Base-by-base conservation (phyloP, 805 yeast genomes). In the Allodekkera sacchari region DNA sequence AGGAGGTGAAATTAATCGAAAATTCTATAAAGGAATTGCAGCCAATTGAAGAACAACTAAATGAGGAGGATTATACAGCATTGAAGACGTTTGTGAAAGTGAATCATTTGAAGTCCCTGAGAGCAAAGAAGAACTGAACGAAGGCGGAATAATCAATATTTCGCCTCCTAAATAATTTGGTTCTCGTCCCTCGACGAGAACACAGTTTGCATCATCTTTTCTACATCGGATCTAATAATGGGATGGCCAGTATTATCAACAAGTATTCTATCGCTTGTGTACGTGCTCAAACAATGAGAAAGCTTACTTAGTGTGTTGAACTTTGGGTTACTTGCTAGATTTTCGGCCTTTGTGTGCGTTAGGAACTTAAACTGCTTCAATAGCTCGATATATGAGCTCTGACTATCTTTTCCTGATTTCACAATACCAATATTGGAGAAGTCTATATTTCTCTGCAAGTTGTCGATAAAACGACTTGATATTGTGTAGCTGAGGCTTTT, bases 401-500 rank as follows among this genome's bases (percentile, higher is more conserved):
- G 52, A 4, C 57, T 43, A 42, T 66, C 68, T 9, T 59, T 53
- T 0, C 82, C 82, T 5, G 82, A 73, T 44, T 61, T 67, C 8
- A 77, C 64, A 2, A 52, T 57, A 4, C 77, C 77, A 7, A 80
- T 52, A 40, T 71, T 74, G 1, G 79, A 66, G 33, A 74, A 61
- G 23, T 68, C 68, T 35, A 63, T 60, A 46, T 74, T 69, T 39
- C 84, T 53, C 37, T 73, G 67, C 22, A 55, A 53, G 15, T 71
- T 71, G 45, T 78, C 85, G 50, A 72, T 71, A 19, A 74, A 45
- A 9, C 71, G 58, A 11, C 56, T 48, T 0, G 75, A 63, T 6
- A 79, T 62, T 0, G 84, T 63, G 41, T 74, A 69, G 0, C 82
- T 59, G 39, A 77, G 64, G 11, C 77, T 67, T 28, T 61, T 66